Conservation (phyloP, 169 alveolate genomes). For the Plasmodium knowlesi region DNA sequence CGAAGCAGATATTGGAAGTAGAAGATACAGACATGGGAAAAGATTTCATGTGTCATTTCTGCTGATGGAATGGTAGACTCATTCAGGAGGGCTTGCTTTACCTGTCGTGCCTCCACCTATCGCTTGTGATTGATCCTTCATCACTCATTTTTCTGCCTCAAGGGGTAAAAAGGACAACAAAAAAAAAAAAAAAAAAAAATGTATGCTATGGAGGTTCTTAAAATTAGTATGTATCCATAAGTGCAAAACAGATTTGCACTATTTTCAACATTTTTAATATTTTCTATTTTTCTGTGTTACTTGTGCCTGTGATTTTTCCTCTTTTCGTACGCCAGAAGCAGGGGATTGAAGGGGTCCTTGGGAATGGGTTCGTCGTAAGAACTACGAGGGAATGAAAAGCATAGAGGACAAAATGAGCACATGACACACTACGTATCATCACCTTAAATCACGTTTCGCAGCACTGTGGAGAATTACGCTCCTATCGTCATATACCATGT, state of each 20-base stretch:
- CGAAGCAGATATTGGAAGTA: not conserved
- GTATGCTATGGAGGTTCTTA: not conserved
- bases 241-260: not conserved
- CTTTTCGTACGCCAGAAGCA: conserved; percentile 61
- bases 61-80: not conserved
- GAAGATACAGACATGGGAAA: not conserved
- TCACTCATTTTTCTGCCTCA: conserved; percentile 6
- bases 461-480: not conserved
- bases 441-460: not conserved
- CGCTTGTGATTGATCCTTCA: not conserved
- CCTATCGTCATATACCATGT: not conserved
- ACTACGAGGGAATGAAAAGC: conserved; percentile 8
- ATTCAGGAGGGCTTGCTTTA: not conserved
- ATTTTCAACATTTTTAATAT: not conserved
- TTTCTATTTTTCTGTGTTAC: not conserved
- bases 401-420: not conserved
- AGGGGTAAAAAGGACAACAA: not conserved
- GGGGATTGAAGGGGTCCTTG: conserved; percentile 72
- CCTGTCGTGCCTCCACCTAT: conserved; percentile 71
- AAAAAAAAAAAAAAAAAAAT: not conserved
- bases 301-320: conserved; percentile 3
- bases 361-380: conserved; percentile 48
- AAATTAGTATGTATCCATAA: not conserved
- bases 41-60: not conserved
- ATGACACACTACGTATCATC: not conserved